phyloP scores from a whole-genome alignment of 495 filamentous ascomycete genomes.

The Mytilinidion resinicola region DNA sequence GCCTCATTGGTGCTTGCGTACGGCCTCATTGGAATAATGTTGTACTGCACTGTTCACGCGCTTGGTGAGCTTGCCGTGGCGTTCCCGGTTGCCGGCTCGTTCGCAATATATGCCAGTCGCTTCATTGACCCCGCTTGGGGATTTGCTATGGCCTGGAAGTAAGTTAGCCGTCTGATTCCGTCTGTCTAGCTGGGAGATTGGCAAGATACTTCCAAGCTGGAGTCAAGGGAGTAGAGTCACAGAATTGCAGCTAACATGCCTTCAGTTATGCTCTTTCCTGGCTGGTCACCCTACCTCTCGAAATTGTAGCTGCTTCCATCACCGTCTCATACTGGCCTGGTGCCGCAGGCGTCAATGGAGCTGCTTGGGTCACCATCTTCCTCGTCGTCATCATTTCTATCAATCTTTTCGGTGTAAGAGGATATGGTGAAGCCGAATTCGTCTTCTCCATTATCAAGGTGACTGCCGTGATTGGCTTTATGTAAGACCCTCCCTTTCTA shows the following conservation, averaged over 20 bases:
- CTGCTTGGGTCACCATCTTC: slow-evolving; percentile 66
- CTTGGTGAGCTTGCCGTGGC: slow-evolving; percentile 87
- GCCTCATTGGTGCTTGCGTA: slow-evolving; percentile 85
- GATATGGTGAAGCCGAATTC: slow-evolving; percentile 42
- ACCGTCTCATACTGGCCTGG: slow-evolving; percentile 80
- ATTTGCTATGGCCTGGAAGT: slow-evolving; percentile 98
- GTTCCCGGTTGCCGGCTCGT: slow-evolving; percentile 89
- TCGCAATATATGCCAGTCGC: slow-evolving; percentile 83
- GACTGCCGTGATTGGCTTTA: slow-evolving; percentile 57
- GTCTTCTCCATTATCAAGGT: slow-evolving; percentile 56
- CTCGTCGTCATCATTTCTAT: slow-evolving; percentile 33
- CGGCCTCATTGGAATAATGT: slow-evolving; percentile 74
- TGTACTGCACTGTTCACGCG: slow-evolving; percentile 87
- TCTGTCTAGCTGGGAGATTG: too few relatives aligned
- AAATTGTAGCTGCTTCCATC: slow-evolving; percentile 89
- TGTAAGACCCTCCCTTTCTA: slow-evolving; percentile 11
- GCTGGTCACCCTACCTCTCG: slow-evolving; percentile 80
- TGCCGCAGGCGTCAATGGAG: slow-evolving; percentile 49
- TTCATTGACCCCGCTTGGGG: slow-evolving; percentile 96
- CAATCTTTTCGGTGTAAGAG: slow-evolving; percentile 39
- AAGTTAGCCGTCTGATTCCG: slow-evolving; percentile 22
- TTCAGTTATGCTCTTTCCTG: slow-evolving; percentile 83
- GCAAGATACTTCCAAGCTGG: too few relatives aligned
- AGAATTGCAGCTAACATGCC: background rate
- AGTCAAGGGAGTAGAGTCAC: too few relatives aligned